phyloP scores from a whole-genome alignment of 768 basidiomycete species.

The Russula compacta region DNA sequence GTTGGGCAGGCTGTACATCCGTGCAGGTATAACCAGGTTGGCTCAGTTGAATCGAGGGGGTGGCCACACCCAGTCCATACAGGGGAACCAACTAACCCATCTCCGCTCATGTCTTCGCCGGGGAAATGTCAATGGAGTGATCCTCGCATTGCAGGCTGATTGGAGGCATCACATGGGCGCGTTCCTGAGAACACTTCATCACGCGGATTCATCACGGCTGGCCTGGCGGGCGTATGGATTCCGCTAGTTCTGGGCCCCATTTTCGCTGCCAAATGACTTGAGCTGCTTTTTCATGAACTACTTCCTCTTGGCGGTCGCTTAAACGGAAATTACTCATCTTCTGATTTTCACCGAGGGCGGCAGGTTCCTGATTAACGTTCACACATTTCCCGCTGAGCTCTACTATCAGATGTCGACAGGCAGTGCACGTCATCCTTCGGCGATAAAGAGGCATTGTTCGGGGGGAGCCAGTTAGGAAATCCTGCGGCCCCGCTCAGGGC shows the following conservation, averaged over 20 bases:
- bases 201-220: background rate
- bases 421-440: background rate
- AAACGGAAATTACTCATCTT: constrained; percentile 40
- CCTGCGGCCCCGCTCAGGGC: background rate
- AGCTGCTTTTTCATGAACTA: constrained; percentile 27
- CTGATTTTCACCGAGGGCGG: background rate
- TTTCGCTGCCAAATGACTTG: background rate
- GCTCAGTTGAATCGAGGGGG: background rate
- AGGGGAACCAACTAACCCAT: constrained; percentile 9
- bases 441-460: background rate
- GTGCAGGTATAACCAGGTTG: background rate
- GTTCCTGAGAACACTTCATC: background rate
- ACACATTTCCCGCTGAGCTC: background rate
- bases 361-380: background rate
- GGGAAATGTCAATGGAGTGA: constrained; percentile 37
- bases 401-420: background rate
- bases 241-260: constrained; percentile 1
- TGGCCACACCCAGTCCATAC: background rate
- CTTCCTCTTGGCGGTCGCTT: constrained; percentile 40
- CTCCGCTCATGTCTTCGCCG: constrained; percentile 46
- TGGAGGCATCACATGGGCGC: background rate
- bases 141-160: constrained; percentile 30
- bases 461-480: constrained; percentile 1
- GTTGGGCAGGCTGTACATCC: background rate
- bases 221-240: background rate